phyloP scores from a whole-genome alignment of 352 stramenopile genomes.

The Globisporangium radiosum region DNA sequence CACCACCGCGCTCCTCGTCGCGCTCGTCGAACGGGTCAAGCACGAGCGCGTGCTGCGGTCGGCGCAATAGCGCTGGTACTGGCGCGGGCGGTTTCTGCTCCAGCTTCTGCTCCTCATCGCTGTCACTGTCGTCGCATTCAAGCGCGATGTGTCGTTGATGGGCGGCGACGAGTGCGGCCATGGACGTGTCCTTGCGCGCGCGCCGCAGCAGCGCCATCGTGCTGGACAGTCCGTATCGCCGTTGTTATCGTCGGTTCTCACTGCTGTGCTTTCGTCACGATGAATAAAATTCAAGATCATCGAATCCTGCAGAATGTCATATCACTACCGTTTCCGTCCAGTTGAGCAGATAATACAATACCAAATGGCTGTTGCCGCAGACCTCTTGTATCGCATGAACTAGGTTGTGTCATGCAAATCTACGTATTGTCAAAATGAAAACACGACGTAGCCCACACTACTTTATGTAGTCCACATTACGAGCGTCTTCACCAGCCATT shows the following conservation, averaged over 20 bases:
- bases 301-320: no score
- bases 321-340: neutral
- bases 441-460: neutral
- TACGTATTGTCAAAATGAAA: no score
- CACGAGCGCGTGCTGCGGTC: no score
- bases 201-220: slow-evolving; percentile 13
- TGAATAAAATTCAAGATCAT: no score
- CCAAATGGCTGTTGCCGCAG: neutral
- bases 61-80: neutral
- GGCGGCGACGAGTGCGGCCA: slow-evolving; percentile 18
- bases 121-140: slow-evolving; percentile 1
- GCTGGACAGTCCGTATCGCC: neutral
- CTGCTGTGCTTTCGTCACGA: neutral
- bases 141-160: slow-evolving; percentile 9
- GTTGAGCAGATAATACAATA: neutral
- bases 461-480: neutral
- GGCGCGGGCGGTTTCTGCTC: no score
- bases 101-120: neutral
- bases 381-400: neutral
- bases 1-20: neutral
- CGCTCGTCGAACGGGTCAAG: neutral
- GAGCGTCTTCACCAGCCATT: slow-evolving; percentile 11
- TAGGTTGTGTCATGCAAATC: neutral
- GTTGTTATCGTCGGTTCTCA: slow-evolving; percentile 17
- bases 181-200: slow-evolving; percentile 20